These are phyloP conservation scores for Botryotinia narcissicola DNA, from an alignment of 2,329 filamentous ascomycete species.

Conservation along the genomic window DNA sequence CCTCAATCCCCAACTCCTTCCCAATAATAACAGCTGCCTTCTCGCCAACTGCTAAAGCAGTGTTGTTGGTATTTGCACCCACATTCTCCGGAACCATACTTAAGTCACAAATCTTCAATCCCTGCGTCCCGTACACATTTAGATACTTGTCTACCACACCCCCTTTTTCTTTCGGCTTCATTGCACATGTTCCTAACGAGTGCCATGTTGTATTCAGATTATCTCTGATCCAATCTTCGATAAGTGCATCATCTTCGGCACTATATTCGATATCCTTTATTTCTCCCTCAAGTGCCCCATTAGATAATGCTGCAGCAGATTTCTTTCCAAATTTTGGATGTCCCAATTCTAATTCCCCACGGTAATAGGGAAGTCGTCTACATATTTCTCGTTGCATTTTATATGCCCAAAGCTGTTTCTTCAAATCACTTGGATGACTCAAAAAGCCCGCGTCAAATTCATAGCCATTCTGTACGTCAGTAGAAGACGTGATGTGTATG, in stretches of 20 bases:
- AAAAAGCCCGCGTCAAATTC: constrained; percentile 60
- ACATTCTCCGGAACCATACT: constrained; percentile 41
- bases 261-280: constrained; percentile 42
- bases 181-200: constrained; percentile 43
- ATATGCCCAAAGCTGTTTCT: constrained; percentile 60
- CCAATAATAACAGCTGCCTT: constrained; percentile 44
- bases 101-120: constrained; percentile 46
- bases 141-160: constrained; percentile 43
- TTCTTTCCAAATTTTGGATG: constrained; percentile 47
- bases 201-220: constrained; percentile 45
- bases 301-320: constrained; percentile 42
- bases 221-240: constrained; percentile 45
- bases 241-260: constrained; percentile 39
- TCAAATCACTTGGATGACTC: constrained; percentile 54
- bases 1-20: constrained; percentile 40
- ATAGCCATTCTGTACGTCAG: constrained; percentile 44
- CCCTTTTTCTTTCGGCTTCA: constrained; percentile 39
- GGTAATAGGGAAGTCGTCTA: constrained; percentile 53
- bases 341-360: constrained; percentile 44
- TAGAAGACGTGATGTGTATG: constrained; percentile 54
- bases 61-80: constrained; percentile 48
- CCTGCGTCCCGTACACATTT: constrained; percentile 42
- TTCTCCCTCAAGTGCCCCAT: constrained; percentile 28
- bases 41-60: constrained; percentile 44
- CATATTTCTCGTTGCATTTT: constrained; percentile 62